Evolutionary conservation across 1,284 basidiomycete species (phyloP), one percentile per base, ranked within the genome.

Genomic region (Trametes pubescens): DNA sequence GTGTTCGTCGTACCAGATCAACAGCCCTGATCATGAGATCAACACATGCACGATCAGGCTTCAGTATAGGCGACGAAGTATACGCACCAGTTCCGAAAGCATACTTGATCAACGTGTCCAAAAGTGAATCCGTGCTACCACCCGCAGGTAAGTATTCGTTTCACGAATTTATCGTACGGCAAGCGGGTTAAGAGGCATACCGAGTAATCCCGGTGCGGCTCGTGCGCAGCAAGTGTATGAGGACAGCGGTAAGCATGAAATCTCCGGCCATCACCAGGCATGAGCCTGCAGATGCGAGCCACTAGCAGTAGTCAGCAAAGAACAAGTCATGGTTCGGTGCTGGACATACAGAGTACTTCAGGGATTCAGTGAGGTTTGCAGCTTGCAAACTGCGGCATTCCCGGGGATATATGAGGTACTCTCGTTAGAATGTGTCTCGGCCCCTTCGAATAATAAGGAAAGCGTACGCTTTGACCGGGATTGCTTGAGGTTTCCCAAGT

Each of bases 61-160:
- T 3, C 29, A 32, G 29, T 32, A 43, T 26, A 35, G 34, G 26
- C n/a, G 5, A 16, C 14, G 11, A 6, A 44, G 18, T 14, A 18
- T 0, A 37, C 57, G 16, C 26, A 65, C 63, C 63, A 4, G 59
- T 65, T 24, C 63, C 59, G 26, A 65, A 37, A 9, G 59, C 44
- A 29, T 65, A 65, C 5, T 49, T 18, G 14, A 65, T 58, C 22
- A 65, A 24, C 0, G 60, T 4, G 26, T 65, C 63, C 8, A 65
- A n/a, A 10, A 65, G 29, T 1, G 63, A 57, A 51, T 65, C 59
- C 10, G 63, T 65, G 2, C 57, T 56, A 52, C 24, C 29, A 18
- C n/a, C 18, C 7, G 37, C 6, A 10, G 9, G 6, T 21, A 22
- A 16, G 11, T 4, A 9, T 11, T 32, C 4, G 29, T 32, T 3